These are phyloP conservation scores for Lactarius quietus DNA, from an alignment of 768 basidiomycete species.

Conservation along the genomic window DNA sequence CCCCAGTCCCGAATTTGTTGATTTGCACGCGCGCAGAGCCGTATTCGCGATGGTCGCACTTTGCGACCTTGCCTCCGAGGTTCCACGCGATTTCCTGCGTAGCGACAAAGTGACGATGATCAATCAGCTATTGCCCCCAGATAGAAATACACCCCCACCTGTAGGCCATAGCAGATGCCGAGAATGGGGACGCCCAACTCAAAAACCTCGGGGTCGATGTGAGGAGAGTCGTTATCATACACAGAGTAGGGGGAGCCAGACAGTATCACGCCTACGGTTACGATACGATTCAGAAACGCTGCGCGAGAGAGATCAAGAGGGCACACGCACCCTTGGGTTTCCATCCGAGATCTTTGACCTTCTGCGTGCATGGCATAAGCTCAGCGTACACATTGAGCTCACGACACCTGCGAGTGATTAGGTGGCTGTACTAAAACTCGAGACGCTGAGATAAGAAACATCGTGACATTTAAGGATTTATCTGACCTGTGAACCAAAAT, in stretches of 20 bases:
- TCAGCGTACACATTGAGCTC: slow-evolving; percentile 98
- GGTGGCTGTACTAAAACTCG: slow-evolving; percentile 78
- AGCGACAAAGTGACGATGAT: not conserved
- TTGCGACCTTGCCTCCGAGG: slow-evolving; percentile 77
- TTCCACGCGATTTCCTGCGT: slow-evolving; percentile 89
- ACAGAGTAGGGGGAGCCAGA: slow-evolving; percentile 99
- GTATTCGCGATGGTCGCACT: slow-evolving; percentile 92
- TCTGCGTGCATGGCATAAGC: slow-evolving; percentile 93
- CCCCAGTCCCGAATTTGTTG: slow-evolving; percentile 51
- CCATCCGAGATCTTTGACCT: slow-evolving; percentile 82
- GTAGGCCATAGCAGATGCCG: slow-evolving; percentile 96
- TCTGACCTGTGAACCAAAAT: slow-evolving; percentile 93
- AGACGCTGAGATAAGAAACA: slow-evolving; percentile 20
- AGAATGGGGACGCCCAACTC: slow-evolving; percentile 86
- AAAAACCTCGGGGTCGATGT: slow-evolving; percentile 90
- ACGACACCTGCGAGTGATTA: slow-evolving; percentile 96
- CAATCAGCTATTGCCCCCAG: not conserved
- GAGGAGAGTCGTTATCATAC: slow-evolving; percentile 88
- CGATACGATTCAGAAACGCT: not conserved
- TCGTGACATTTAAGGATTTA: not conserved
- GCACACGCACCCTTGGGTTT: slow-evolving; percentile 78
- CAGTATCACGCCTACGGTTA: slow-evolving; percentile 78
- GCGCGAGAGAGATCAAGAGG: slow-evolving; percentile 22
- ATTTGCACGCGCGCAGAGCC: slow-evolving; percentile 85
- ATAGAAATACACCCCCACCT: slow-evolving; percentile 47